Evolutionary conservation across 73 alveolate species (phyloP).

Genomic region (Paramecium bursaria): DNA sequence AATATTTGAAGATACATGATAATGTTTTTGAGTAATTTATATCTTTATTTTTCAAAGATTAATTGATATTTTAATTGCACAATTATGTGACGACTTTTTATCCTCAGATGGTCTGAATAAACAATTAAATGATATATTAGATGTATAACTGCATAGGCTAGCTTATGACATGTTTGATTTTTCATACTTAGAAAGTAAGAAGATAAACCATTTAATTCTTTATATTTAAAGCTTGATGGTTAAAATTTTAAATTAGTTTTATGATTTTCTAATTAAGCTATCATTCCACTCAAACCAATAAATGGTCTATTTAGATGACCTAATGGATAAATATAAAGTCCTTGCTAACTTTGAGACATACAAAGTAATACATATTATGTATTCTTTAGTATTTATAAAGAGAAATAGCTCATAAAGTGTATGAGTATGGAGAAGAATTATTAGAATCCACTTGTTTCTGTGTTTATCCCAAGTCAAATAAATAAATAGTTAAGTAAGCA

Average conservation of each 20-base stretch:
- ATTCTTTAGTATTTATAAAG: slow-evolving; percentile 4
- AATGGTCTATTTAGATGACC: slow-evolving; percentile 37
- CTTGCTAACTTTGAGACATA: slow-evolving; percentile 25
- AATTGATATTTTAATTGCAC: slow-evolving; percentile 22
- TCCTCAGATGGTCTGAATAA: neutral
- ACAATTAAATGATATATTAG: slow-evolving; percentile 34
- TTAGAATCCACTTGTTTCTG: neutral
- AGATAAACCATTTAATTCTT: neutral
- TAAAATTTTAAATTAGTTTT: neutral
- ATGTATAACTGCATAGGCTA: slow-evolving; percentile 6
- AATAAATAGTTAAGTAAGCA: neutral
- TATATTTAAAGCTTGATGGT: neutral
- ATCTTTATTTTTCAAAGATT: neutral
- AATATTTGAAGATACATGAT: slow-evolving; percentile 18
- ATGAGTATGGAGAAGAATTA: slow-evolving; percentile 3
- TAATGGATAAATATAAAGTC: neutral
- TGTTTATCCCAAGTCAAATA: neutral
- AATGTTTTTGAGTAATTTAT: slow-evolving; percentile 45
- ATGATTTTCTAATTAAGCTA: neutral
- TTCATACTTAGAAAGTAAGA: slow-evolving; percentile 5
- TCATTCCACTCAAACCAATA: slow-evolving; percentile 15
- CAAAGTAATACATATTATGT: no score
- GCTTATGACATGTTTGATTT: slow-evolving; percentile 56
- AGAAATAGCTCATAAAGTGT: slow-evolving; percentile 6
- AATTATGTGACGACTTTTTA: slow-evolving; percentile 42